A percentile compares a stretch with the other conserved stretches of the same genome.
Conservation (phyloP, 225 moss, liverwort and hornwort species). For the Physcomitrium patens region DNA sequence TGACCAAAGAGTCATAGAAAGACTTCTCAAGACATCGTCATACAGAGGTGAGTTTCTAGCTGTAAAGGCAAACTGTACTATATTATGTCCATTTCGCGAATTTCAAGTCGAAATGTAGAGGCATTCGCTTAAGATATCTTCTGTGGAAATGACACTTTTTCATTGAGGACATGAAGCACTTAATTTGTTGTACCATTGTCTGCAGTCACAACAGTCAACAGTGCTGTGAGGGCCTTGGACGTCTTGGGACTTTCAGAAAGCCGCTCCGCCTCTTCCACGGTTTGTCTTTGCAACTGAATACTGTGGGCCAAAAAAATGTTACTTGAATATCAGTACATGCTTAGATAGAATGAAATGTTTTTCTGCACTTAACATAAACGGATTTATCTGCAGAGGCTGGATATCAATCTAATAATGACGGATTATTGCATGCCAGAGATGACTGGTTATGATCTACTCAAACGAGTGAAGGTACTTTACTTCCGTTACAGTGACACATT, state of each 20-base stretch:
- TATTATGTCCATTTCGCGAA: no score
- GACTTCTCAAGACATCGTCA: constrained; percentile 54
- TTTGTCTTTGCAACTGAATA: constrained; percentile 12
- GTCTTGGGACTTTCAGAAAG: constrained; percentile 69
- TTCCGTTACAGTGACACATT: not conserved
- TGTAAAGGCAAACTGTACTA: not conserved
- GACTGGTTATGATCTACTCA: constrained; percentile 92
- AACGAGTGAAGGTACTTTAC: constrained; percentile 70
- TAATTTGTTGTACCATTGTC: not conserved
- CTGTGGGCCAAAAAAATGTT: no score
- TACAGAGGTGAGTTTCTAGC: constrained; percentile 46
- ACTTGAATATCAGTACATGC: no score
- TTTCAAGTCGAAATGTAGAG: not conserved
- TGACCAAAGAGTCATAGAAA: constrained; percentile 54
- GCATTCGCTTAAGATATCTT: not conserved
- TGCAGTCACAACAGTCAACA: constrained; percentile 82
- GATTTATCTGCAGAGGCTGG: constrained; percentile 56
- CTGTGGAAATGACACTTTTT: not conserved
- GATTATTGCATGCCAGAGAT: constrained; percentile 97
- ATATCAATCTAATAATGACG: constrained; percentile 83
- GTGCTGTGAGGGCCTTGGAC: constrained; percentile 76
- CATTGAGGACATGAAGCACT: not conserved
- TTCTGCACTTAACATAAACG: constrained; percentile 1
- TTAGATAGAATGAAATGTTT: not conserved
- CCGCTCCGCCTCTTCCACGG: constrained; percentile 36